Evolutionary conservation across 306 rosid genomes (phyloP).

Genomic region (Pyrus pyrifolia): DNA sequence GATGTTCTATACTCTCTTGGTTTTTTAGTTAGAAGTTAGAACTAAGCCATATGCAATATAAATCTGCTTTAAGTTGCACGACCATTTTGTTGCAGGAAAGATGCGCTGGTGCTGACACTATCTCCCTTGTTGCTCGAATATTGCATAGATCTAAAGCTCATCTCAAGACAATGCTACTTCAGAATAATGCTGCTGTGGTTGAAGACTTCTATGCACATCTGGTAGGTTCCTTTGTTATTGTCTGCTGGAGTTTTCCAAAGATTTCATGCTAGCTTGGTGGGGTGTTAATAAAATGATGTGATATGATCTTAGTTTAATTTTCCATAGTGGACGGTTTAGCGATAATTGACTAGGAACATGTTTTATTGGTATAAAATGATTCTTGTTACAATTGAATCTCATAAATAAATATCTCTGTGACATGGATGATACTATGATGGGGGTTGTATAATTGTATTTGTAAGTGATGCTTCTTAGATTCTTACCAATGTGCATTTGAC

Average conservation of each 20-base stretch:
- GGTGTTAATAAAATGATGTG: constrained; percentile 9
- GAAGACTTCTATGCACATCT: constrained; percentile 86
- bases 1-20: background rate
- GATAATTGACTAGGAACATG: background rate
- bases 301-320: background rate
- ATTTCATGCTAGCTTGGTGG: constrained; percentile 8
- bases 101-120: constrained; percentile 83
- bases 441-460: background rate
- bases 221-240: constrained; percentile 42
- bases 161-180: constrained; percentile 86
- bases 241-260: constrained; percentile 10
- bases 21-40: background rate
- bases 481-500: background rate
- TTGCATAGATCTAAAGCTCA: constrained; percentile 84
- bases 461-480: background rate
- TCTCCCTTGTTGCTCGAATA: constrained; percentile 70
- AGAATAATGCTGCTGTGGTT: constrained; percentile 66
- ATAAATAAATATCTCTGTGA: background rate
- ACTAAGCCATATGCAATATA: constrained; percentile 15
- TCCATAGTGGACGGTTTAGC: background rate
- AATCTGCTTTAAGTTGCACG: constrained; percentile 18
- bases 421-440: background rate
- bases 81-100: constrained; percentile 71
- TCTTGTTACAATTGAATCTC: background rate
- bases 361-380: background rate